These are phyloP conservation scores for Castanopsis chinensis DNA, from an alignment of 306 rosid genomes.

Conservation along the genomic window DNA sequence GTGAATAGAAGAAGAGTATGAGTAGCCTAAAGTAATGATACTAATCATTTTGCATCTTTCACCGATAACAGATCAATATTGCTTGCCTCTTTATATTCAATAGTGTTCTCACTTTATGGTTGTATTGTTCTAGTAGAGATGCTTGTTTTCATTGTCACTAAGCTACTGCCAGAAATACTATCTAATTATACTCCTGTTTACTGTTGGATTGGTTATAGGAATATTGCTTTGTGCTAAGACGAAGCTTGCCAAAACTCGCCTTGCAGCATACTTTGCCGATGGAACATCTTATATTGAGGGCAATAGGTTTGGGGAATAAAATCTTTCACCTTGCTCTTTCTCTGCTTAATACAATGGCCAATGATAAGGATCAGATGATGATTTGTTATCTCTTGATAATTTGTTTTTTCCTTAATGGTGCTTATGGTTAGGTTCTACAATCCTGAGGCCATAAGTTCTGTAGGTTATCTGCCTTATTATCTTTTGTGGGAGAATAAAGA, in stretches of 20 bases:
- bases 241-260: conserved; percentile 61
- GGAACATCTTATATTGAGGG: conserved; percentile 62
- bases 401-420: not conserved
- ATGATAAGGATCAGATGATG: conserved; percentile 2
- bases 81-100: not conserved
- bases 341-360: not conserved
- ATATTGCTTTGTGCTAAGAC: conserved; percentile 92
- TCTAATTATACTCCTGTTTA: conserved; percentile 20
- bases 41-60: not conserved
- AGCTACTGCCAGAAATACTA: not conserved
- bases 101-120: not conserved
- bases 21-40: not conserved
- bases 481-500: not conserved
- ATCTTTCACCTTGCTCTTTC: conserved; percentile 7
- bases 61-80: not conserved
- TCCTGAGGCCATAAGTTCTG: not conserved
- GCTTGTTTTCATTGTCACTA: not conserved
- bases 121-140: not conserved
- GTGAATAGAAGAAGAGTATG: not conserved
- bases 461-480: not conserved
- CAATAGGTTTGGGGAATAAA: conserved; percentile 50
- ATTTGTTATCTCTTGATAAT: not conserved
- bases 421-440: not conserved
- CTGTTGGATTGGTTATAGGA: conserved; percentile 37
- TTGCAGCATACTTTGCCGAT: conserved; percentile 85